Percentiles rank a stretch among this genome's conserved stretches.
Evolutionary conservation across 2,329 filamentous ascomycete genomes (phyloP).

Genomic region (Penicillium sp.): DNA sequence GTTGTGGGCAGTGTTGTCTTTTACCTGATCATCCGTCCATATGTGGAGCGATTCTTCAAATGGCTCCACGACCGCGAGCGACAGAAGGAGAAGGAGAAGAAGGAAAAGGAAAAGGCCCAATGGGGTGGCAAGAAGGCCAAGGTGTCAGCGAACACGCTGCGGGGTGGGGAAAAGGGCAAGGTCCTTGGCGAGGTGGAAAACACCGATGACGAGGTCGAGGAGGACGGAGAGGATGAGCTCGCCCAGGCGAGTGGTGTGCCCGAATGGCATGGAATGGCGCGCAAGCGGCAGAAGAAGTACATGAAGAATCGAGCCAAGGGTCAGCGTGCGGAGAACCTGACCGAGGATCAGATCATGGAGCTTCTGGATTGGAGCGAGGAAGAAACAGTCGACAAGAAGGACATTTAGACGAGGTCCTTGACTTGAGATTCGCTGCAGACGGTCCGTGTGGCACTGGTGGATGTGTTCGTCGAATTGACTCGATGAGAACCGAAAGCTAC

Average conservation of each 20-base stretch:
- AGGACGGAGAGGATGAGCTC: constrained; percentile 37
- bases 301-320: constrained; percentile 62
- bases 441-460: too few relatives aligned
- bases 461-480: too few relatives aligned
- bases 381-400: constrained; percentile 24
- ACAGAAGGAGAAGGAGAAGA: constrained; percentile 47
- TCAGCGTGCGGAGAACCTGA: constrained; percentile 57
- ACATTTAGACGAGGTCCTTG: constrained; percentile 1
- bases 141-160: constrained; percentile 60
- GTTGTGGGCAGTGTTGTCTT: constrained; percentile 65
- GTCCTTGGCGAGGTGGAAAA: constrained; percentile 35
- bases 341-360: constrained; percentile 71
- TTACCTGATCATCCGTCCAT: constrained; percentile 68
- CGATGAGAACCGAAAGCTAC: too few relatives aligned
- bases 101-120: constrained; percentile 49
- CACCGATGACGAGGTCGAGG: constrained; percentile 44
- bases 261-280: constrained; percentile 64
- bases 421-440: neutral
- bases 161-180: constrained; percentile 52
- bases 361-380: constrained; percentile 53
- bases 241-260: constrained; percentile 44
- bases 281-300: constrained; percentile 62
- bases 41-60: constrained; percentile 62
- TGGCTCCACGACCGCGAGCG: constrained; percentile 44
- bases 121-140: constrained; percentile 45